Evolutionary conservation across 768 basidiomycete species (phyloP).

Genomic region (Pleurotus tuber-regium): DNA sequence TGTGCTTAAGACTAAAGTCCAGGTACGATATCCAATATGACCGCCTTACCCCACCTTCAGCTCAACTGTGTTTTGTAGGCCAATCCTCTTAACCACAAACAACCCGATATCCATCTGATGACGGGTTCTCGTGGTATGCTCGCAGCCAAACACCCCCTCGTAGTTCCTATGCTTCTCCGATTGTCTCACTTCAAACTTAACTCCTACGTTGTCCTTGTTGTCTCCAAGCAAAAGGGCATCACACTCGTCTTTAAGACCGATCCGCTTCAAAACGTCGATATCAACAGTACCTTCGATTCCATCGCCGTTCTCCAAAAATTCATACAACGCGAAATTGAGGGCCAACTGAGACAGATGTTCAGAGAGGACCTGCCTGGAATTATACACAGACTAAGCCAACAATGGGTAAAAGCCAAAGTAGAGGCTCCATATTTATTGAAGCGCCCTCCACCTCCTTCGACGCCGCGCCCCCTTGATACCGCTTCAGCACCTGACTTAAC

Average conservation of each 20-base stretch:
- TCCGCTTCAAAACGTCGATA: conserved; percentile 96
- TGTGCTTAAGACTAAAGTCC: conserved; percentile 86
- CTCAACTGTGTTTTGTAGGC: conserved; percentile 49
- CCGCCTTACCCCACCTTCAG: background rate
- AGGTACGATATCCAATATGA: conserved; percentile 47
- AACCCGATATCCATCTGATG: conserved; percentile 87
- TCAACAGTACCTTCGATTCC: conserved; percentile 96
- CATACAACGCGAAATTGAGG: conserved; percentile 96
- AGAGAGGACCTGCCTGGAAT: conserved; percentile 95
- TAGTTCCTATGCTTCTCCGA: conserved; percentile 97
- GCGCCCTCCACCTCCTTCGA: conserved; percentile 36
- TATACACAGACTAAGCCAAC: conserved; percentile 92
- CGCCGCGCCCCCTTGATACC: conserved; percentile 32
- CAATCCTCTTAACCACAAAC: conserved; percentile 92
- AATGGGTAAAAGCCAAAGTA: conserved; percentile 93
- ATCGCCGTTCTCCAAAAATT: conserved; percentile 98
- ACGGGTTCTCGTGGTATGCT: conserved; percentile 83
- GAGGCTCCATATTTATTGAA: conserved; percentile 85
- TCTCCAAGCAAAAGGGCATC: conserved; percentile 96
- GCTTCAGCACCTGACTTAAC: conserved; percentile 41
- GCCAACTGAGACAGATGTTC: conserved; percentile 96
- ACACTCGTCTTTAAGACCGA: conserved; percentile 99
- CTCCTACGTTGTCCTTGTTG: conserved; percentile 96
- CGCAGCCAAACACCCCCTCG: conserved; percentile 90
- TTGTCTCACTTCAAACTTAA: conserved; percentile 93